Percentiles rank a stretch among this genome's conserved stretches.
Conservation (phyloP, 352 stramenopile species). For the Phytopythium vexans region DNA sequence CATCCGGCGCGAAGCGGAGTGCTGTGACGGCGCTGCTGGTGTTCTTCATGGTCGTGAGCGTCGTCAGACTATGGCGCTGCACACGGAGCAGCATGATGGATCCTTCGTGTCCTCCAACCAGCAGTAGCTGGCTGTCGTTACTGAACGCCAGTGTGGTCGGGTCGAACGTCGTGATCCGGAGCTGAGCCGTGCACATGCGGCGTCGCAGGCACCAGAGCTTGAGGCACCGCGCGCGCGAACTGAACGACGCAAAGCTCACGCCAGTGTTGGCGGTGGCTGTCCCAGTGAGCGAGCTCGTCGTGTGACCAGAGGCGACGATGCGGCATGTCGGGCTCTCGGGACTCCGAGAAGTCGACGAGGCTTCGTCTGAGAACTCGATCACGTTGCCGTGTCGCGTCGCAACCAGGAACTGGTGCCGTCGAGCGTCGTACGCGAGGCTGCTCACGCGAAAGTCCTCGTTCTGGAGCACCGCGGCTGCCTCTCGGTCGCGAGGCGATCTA, state of each 20-base stretch:
- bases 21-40: conserved; percentile 33
- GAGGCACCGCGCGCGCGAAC: conserved; percentile 27
- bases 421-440: conserved; percentile 65
- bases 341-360: neutral
- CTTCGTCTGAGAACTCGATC: conserved; percentile 40
- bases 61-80: conserved; percentile 20
- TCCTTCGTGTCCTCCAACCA: conserved; percentile 55
- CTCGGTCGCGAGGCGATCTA: neutral
- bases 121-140: conserved; percentile 41
- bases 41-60: conserved; percentile 59
- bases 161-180: conserved; percentile 12
- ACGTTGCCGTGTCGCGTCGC: conserved; percentile 58
- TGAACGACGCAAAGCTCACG: conserved; percentile 52
- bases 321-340: conserved; percentile 8
- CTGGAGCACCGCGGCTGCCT: neutral
- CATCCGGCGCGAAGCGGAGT: conserved; percentile 47
- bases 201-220: conserved; percentile 65
- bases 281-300: conserved; percentile 10
- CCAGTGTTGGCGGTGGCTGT: conserved; percentile 25
- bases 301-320: conserved; percentile 54
- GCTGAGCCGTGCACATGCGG: conserved; percentile 9
- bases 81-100: conserved; percentile 39
- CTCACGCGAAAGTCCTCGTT: conserved; percentile 64
- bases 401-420: conserved; percentile 44
- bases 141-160: conserved; percentile 35